Evolutionary conservation across 345 rosid genomes (phyloP).

Genomic region (Limnanthes douglasii): DNA sequence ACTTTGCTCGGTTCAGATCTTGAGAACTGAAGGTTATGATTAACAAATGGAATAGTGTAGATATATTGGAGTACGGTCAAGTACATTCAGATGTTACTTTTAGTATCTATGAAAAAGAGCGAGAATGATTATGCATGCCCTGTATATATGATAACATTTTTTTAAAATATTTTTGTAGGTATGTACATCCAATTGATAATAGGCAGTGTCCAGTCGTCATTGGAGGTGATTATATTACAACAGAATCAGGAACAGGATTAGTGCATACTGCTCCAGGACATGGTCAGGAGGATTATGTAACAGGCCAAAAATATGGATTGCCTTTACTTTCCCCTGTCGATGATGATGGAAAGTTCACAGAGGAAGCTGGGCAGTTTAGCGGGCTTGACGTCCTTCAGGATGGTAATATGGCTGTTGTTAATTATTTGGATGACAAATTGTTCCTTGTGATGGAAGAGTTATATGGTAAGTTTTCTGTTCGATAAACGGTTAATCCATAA

Average conservation of each 20-base stretch:
- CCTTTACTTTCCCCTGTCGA: slow-evolving; percentile 73
- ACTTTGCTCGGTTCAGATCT: slow-evolving; percentile 65
- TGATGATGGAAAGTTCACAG: slow-evolving; percentile 85
- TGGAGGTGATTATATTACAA: slow-evolving; percentile 93
- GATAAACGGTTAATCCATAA: no score
- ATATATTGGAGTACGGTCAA: no score
- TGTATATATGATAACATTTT: no score
- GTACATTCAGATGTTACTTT: no score
- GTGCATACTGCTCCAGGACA: slow-evolving; percentile 99
- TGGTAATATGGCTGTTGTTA: slow-evolving; percentile 74
- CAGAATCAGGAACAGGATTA: slow-evolving; percentile 96
- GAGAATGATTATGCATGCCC: no score
- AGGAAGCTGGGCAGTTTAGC: slow-evolving; percentile 72
- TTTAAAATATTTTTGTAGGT: slow-evolving; percentile 59
- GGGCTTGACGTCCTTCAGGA: slow-evolving; percentile 94
- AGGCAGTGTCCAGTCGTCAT: slow-evolving; percentile 71
- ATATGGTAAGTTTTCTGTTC: slow-evolving; percentile 55
- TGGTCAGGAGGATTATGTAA: slow-evolving; percentile 91
- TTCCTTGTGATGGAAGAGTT: slow-evolving; percentile 73
- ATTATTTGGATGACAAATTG: slow-evolving; percentile 57
- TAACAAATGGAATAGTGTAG: slow-evolving; percentile 1
- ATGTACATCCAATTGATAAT: slow-evolving; percentile 59
- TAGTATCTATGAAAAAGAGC: no score
- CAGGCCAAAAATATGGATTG: slow-evolving; percentile 78
- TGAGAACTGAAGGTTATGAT: slow-evolving; percentile 75